These are phyloP conservation scores for Dictyostelium discoideum DNA, from an alignment of 78 protist genomes.

Conservation along the genomic window DNA sequence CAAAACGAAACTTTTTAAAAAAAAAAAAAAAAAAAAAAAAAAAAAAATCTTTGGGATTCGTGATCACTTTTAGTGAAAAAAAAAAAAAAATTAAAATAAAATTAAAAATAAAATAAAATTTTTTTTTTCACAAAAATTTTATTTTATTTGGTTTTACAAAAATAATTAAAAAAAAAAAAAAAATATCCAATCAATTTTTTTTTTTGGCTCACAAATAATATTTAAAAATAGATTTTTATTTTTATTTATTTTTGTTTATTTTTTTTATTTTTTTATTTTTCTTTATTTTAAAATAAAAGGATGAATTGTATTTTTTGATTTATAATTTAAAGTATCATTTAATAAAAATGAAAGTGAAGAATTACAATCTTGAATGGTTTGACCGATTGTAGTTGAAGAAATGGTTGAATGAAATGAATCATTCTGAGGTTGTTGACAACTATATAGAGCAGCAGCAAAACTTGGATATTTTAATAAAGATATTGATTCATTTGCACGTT, in stretches of 20 bases:
- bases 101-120: background rate
- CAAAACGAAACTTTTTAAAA: background rate
- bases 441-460: slow-evolving; percentile 46
- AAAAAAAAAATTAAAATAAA: background rate
- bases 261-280: too few species aligned
- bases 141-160: too few species aligned
- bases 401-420: background rate
- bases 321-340: slow-evolving; percentile 8
- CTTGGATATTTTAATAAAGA: slow-evolving; percentile 66
- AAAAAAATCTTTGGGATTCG: background rate
- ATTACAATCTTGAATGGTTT: slow-evolving; percentile 36
- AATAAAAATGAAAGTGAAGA: slow-evolving; percentile 61
- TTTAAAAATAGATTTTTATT: background rate
- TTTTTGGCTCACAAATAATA: too few species aligned
- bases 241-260: background rate
- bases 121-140: background rate
- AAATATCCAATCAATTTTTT: too few species aligned
- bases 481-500: slow-evolving; percentile 74
- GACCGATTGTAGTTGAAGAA: background rate
- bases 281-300: slow-evolving; percentile 24
- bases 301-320: background rate
- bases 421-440: slow-evolving; percentile 20
- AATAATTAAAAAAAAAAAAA: too few species aligned
- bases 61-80: background rate
- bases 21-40: background rate